Evolutionary conservation across 1,284 basidiomycete species (phyloP), one percentile per base, ranked within the genome.

Genomic region (Thelephora terrestris): DNA sequence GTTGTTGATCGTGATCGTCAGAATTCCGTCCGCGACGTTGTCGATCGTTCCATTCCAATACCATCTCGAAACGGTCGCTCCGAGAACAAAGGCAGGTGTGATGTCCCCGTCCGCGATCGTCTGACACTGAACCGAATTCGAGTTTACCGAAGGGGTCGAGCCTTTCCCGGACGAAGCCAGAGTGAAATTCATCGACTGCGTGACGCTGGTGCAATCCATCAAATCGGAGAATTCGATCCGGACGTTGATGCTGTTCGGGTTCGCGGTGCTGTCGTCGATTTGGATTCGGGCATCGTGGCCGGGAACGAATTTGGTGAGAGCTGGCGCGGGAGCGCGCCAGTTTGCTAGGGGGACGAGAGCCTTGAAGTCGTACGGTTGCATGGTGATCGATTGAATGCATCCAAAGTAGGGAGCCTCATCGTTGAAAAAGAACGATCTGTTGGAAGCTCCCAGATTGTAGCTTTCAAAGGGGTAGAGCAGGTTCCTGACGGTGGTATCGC

Each of bases 401-500:
- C 91, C 91, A 47, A 73, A 74, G 62, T 64, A 91, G 3, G 86
- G 84, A 0, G 79, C 70, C 27, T 63, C 56, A 25, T 69, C 65
- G 53, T 83, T 68, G 50, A 74, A 71, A 59, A 71, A 69, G 64
- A 76, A 85, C 0, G 85, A 72, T 6, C 74, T 72, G 16, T 68
- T 62, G 1, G 89, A 91, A 43, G 79, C 70, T 46, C 73, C 58
- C 24, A 94, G 78, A 0, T 67, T 73, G 61, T 85, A 79, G n/a
- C 61, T 72, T 60, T 95, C 91, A 64, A 82, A 94, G 1, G 91
- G 91, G 48, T 79, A 76, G 53, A 95, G 75, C 35, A 94, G 64
- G 61, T 94, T 95, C 55, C 70, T 73, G 14, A 95, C 76, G 1
- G 59, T 66, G 3, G 68, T 75, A 10, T 77, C 78, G 7, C 76